Evolutionary conservation across 768 basidiomycete species (phyloP).

Genomic region (Rhizopogon vulgaris): DNA sequence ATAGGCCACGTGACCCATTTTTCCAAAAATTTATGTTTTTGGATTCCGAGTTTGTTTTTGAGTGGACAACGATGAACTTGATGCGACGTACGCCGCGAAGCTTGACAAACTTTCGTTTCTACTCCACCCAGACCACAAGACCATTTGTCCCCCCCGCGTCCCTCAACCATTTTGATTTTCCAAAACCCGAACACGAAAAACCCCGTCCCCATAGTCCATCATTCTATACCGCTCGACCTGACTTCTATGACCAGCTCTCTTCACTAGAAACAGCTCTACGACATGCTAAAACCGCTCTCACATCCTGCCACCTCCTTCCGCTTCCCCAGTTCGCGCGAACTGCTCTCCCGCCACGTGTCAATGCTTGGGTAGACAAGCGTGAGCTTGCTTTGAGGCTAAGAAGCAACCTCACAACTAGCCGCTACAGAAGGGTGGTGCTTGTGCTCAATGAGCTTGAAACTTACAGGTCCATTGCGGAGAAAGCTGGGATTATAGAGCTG

Average conservation of each 20-base stretch:
- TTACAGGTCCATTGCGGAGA: constrained; percentile 51
- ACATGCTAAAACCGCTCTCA: constrained; percentile 53
- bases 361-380: constrained; percentile 63
- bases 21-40: too few species aligned
- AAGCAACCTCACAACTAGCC: constrained; percentile 56
- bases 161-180: constrained; percentile 12
- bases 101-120: not conserved
- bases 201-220: constrained; percentile 57
- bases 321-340: constrained; percentile 65
- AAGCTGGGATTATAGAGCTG: constrained; percentile 54
- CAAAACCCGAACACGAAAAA: not conserved
- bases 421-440: constrained; percentile 58
- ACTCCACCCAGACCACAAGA: constrained; percentile 13
- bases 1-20: not conserved
- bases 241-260: constrained; percentile 67
- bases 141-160: constrained; percentile 33
- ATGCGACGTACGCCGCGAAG: not conserved
- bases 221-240: constrained; percentile 78
- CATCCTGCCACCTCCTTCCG: constrained; percentile 64
- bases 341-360: constrained; percentile 49
- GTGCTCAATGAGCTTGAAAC: constrained; percentile 64
- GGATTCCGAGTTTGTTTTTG: too few species aligned
- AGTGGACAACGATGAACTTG: constrained; percentile 25
- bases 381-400: constrained; percentile 56
- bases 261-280: constrained; percentile 60